Evolutionary conservation across 2,329 filamentous ascomycete genomes (phyloP).

Genomic region (Hymenoscyphus fructigenus): DNA sequence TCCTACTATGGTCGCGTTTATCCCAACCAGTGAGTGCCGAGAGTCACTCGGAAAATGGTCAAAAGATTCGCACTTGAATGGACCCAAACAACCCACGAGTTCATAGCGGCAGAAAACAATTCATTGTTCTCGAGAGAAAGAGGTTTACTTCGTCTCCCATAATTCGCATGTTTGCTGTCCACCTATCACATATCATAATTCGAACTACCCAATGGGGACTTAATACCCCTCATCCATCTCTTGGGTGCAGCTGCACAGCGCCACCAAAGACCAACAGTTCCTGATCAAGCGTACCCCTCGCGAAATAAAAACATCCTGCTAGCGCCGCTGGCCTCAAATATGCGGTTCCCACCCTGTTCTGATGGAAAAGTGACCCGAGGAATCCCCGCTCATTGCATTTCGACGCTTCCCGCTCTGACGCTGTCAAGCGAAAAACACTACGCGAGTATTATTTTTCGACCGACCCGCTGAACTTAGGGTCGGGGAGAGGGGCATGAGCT

Average conservation of each 20-base stretch:
- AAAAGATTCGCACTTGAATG: neutral
- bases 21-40: neutral
- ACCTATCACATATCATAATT: neutral
- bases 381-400: neutral
- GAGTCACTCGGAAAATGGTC: neutral
- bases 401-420: neutral
- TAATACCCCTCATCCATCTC: neutral
- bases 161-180: neutral
- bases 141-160: neutral
- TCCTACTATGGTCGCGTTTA: neutral
- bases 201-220: neutral
- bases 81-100: neutral
- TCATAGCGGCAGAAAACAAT: neutral
- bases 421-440: neutral
- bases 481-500: neutral
- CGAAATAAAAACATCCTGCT: neutral
- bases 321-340: neutral
- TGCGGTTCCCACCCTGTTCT: neutral
- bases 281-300: neutral
- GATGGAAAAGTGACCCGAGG: neutral
- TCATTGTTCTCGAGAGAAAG: neutral
- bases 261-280: neutral
- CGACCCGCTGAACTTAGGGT: neutral
- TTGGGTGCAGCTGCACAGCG: neutral
- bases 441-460: neutral